Conservation (phyloP, 108 stramenopile species). For the Chaetoceros tenuissimus region DNA sequence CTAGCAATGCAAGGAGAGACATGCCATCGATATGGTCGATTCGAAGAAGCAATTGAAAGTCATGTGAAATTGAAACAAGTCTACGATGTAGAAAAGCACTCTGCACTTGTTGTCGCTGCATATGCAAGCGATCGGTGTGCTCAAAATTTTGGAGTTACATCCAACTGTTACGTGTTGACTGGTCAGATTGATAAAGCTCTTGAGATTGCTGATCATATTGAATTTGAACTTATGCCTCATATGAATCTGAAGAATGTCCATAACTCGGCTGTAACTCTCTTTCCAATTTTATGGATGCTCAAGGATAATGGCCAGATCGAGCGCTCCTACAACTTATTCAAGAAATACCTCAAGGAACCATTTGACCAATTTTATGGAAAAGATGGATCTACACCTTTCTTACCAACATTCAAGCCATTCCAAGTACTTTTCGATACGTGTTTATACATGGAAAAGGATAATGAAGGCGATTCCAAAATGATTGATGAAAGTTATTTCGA, state of each 20-base stretch:
- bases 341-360: constrained; percentile 24
- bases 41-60: constrained; percentile 39
- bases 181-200: constrained; percentile 34
- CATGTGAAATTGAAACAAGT: constrained; percentile 4
- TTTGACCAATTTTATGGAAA: constrained; percentile 37
- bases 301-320: constrained; percentile 39
- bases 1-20: constrained; percentile 55
- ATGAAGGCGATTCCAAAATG: constrained; percentile 12
- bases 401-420: constrained; percentile 42
- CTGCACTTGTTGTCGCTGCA: constrained; percentile 28
- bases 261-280: constrained; percentile 41
- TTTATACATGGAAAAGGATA: constrained; percentile 9
- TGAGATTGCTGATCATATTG: constrained; percentile 31
- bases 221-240: constrained; percentile 41
- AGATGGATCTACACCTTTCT: constrained; percentile 30
- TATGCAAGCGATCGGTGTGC: constrained; percentile 55
- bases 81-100: constrained; percentile 44
- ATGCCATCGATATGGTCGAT: constrained; percentile 30
- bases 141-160: constrained; percentile 35
- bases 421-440: constrained; percentile 37
- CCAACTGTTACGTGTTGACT: constrained; percentile 29
- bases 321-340: constrained; percentile 29
- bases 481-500: constrained; percentile 32
- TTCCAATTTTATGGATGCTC: constrained; percentile 35
- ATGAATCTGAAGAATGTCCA: constrained; percentile 46